Conservation (phyloP, 2,329 filamentous ascomycete genomes). For the Teratosphaeriaceae sp. region DNA sequence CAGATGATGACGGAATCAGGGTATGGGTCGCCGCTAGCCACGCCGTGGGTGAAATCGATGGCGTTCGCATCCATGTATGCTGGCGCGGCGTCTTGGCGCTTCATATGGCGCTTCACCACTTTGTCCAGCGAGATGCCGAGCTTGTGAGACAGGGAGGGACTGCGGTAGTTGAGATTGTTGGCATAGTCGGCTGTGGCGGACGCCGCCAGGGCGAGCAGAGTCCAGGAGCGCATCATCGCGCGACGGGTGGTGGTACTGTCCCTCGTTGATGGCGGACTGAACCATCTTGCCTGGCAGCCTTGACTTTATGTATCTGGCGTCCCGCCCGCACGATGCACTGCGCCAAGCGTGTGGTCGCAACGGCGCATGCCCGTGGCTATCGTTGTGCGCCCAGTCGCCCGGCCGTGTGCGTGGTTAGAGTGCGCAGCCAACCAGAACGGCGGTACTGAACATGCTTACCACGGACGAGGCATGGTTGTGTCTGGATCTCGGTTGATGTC, state of each 20-base stretch:
- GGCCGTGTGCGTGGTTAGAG: neutral
- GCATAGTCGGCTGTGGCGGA: slow-evolving; percentile 13
- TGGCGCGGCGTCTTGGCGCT: slow-evolving; percentile 24
- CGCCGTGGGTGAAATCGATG: slow-evolving; percentile 56
- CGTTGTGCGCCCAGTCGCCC: neutral
- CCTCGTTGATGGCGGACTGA: neutral
- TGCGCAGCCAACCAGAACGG: neutral
- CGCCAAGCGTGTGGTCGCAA: neutral
- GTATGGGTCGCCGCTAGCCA: slow-evolving; percentile 37
- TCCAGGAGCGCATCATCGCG: neutral
- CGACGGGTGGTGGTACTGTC: neutral
- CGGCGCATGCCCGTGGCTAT: neutral
- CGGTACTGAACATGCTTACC: neutral
- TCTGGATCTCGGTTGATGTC: neutral
- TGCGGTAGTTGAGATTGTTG: slow-evolving; percentile 59
- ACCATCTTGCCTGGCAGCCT: neutral
- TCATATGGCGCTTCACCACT: slow-evolving; percentile 48
- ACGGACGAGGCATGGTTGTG: neutral
- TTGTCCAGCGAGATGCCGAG: slow-evolving; percentile 58
- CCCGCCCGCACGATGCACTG: too few species aligned
- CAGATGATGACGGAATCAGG: slow-evolving; percentile 36
- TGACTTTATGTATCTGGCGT: too few species aligned
- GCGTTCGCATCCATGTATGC: slow-evolving; percentile 36
- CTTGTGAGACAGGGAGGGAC: slow-evolving; percentile 57
- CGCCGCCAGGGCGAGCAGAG: neutral